These are phyloP conservation scores for Myotisia sp. DNA, from an alignment of 2,329 filamentous ascomycete genomes.

Conservation along the genomic window DNA sequence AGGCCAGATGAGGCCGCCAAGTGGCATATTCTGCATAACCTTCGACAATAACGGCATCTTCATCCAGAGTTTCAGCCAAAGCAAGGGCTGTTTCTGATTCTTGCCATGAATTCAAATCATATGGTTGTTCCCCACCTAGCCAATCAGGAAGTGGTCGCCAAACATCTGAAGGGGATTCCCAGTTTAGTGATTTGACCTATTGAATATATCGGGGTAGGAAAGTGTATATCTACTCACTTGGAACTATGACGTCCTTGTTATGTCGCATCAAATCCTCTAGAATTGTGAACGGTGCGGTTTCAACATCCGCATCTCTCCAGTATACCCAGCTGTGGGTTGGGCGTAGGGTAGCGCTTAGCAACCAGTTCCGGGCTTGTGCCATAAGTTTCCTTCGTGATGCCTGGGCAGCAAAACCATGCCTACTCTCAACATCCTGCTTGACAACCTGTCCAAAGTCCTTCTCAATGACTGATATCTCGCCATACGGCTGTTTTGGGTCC, in stretches of 20 bases:
- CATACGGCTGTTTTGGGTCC: slow-evolving; percentile 70
- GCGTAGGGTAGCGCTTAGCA: slow-evolving; percentile 79
- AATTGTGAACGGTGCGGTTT: slow-evolving; percentile 93
- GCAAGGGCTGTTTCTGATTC: slow-evolving; percentile 93
- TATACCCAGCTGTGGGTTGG: slow-evolving; percentile 99
- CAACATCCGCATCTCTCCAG: slow-evolving; percentile 96
- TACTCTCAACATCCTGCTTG: slow-evolving; percentile 91
- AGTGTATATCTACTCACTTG: slow-evolving; percentile 77
- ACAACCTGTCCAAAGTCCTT: slow-evolving; percentile 99
- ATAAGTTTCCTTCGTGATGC: slow-evolving; percentile 88
- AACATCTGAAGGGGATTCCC: slow-evolving; percentile 67
- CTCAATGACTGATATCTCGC: slow-evolving; percentile 93
- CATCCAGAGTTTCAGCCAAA: slow-evolving; percentile 84
- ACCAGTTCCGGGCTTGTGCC: slow-evolving; percentile 95
- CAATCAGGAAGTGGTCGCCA: slow-evolving; percentile 98
- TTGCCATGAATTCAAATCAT: slow-evolving; percentile 98
- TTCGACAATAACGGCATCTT: slow-evolving; percentile 97
- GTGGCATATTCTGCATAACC: slow-evolving; percentile 98
- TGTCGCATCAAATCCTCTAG: slow-evolving; percentile 96
- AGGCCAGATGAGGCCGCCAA: slow-evolving; percentile 92
- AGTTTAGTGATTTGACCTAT: too few species aligned
- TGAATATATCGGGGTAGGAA: slow-evolving; percentile 20
- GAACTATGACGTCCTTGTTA: slow-evolving; percentile 96
- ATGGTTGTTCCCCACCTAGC: slow-evolving; percentile 95
- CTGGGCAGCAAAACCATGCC: slow-evolving; percentile 93